Conservation (phyloP, 1,139 yeast genomes). For the Maudiozyma humilis region DNA sequence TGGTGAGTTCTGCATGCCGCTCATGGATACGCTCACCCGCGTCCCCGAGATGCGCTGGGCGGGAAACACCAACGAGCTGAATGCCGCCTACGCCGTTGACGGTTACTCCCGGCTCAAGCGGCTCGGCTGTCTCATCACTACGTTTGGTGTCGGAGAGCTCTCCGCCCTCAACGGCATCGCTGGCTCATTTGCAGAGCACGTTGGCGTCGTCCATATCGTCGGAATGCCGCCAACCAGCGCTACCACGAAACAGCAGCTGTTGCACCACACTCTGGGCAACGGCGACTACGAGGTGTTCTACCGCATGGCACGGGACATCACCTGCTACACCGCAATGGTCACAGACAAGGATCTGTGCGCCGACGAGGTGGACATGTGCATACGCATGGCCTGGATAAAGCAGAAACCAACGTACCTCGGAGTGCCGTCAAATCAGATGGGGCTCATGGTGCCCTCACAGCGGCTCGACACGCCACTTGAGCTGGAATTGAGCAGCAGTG, state of each 20-base stretch:
- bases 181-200: conserved; percentile 54
- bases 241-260: conserved; percentile 44
- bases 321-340: conserved; percentile 52
- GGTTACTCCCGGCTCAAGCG: conserved; percentile 57
- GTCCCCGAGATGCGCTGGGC: conserved; percentile 51
- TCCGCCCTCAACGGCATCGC: conserved; percentile 54
- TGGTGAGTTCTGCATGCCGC: conserved; percentile 53
- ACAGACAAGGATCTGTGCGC: conserved; percentile 56
- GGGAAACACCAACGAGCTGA: conserved; percentile 59
- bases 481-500: conserved; percentile 40
- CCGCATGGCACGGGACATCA: conserved; percentile 59
- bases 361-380: conserved; percentile 58
- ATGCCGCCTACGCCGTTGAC: conserved; percentile 45
- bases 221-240: conserved; percentile 54
- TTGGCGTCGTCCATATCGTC: conserved; percentile 47
- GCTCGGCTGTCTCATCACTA: conserved; percentile 48
- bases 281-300: conserved; percentile 74
- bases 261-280: conserved; percentile 68
- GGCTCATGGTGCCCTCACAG: conserved; percentile 45
- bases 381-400: conserved; percentile 54
- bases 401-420: conserved; percentile 82
- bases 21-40: conserved; percentile 47
- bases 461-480: conserved; percentile 54
- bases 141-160: conserved; percentile 61
- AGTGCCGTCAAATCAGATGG: conserved; percentile 70